These are phyloP conservation scores for Neltuma alba DNA, from an alignment of 306 rosid species.

Conservation along the genomic window DNA sequence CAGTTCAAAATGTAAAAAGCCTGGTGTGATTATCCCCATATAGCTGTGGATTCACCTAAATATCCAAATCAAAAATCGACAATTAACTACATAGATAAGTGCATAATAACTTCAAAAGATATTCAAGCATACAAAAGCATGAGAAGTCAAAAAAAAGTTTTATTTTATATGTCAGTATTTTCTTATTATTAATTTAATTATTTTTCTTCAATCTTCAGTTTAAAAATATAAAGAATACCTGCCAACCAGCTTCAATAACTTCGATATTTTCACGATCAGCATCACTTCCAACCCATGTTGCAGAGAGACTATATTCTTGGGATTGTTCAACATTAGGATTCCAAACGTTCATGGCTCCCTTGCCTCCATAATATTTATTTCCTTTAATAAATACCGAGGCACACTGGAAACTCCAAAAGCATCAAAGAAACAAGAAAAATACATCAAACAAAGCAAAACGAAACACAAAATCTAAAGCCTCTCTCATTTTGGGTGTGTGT, in stretches of 20 bases:
- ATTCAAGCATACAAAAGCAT: no score
- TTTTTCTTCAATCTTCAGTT: no score
- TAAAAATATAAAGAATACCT: no score
- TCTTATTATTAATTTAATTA: no score
- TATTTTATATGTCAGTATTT: no score
- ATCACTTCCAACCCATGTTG: conserved; percentile 52
- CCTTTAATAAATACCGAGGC: conserved; percentile 56
- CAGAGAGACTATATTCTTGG: conserved; percentile 56
- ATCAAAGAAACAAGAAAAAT: conserved; percentile 19
- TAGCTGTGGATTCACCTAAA: conserved; percentile 52
- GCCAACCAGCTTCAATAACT: conserved; percentile 66
- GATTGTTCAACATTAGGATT: conserved; percentile 50
- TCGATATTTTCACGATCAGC: conserved; percentile 49
- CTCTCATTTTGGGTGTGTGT: no score
- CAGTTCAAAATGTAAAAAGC: conserved; percentile 30
- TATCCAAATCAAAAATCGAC: no score
- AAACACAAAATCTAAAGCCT: no score
- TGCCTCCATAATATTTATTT: conserved; percentile 52
- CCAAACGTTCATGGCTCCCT: conserved; percentile 62
- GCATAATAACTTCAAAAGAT: no score
- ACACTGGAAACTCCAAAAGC: conserved; percentile 47
- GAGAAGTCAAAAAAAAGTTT: background rate
- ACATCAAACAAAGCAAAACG: no score
- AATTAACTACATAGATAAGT: no score
- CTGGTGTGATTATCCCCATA: conserved; percentile 60